A percentile compares a stretch with the other conserved stretches of the same genome.
Evolutionary conservation across 495 filamentous ascomycete genomes (phyloP).

Genomic region (Podospora pseudoanserina): DNA sequence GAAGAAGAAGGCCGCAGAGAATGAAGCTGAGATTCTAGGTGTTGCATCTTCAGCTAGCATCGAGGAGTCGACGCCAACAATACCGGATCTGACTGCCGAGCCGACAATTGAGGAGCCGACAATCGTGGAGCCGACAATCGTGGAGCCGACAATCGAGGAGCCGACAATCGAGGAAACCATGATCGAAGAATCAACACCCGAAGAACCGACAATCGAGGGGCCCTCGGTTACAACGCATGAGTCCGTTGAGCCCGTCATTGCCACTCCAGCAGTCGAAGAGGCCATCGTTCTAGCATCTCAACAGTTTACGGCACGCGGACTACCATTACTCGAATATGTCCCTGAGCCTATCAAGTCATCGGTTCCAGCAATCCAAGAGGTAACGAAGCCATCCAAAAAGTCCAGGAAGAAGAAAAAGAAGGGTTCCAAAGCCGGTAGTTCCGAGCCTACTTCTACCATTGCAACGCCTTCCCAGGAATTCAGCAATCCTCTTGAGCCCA

Average conservation of each 20-base stretch:
- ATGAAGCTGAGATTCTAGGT: background rate
- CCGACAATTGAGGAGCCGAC: background rate
- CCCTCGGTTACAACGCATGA: background rate
- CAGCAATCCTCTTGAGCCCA: conserved; percentile 6
- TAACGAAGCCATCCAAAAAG: conserved; percentile 22
- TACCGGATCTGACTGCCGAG: background rate
- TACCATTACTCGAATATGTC: background rate
- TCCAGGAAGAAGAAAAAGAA: conserved; percentile 30
- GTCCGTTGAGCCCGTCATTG: background rate
- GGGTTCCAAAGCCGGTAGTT: conserved; percentile 18
- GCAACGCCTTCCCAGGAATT: conserved; percentile 19
- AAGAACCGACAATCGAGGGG: background rate
- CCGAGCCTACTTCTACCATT: conserved; percentile 20
- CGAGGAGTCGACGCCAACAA: background rate
- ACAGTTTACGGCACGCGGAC: background rate
- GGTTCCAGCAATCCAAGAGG: conserved; percentile 3
- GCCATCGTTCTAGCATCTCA: background rate
- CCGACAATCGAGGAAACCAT: background rate
- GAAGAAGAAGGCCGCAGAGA: background rate
- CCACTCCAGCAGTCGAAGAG: conserved; percentile 3
- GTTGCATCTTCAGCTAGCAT: background rate
- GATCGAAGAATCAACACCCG: background rate
- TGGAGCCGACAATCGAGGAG: background rate
- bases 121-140: background rate
- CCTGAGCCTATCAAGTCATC: conserved; percentile 3